These are phyloP conservation scores for Rhodotorula sp. DNA, from an alignment of 1,284 basidiomycete species.

Conservation along the genomic window DNA sequence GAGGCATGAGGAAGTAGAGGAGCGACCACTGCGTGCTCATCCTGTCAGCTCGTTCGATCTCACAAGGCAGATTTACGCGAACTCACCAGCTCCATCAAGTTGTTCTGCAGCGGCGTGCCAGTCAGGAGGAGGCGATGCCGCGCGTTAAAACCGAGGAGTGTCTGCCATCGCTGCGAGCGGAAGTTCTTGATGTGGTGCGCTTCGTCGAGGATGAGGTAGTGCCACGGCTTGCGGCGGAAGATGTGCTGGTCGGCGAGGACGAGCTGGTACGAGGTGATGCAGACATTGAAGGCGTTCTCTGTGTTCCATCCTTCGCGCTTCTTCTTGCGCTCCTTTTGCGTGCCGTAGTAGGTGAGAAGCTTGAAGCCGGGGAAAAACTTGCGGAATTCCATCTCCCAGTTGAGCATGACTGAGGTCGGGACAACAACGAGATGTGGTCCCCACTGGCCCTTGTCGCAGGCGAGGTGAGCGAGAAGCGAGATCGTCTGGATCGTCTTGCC, in stretches of 20 bases:
- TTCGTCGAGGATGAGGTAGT: slow-evolving; percentile 94
- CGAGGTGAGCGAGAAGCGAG: slow-evolving; percentile 83
- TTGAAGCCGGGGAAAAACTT: slow-evolving; percentile 95
- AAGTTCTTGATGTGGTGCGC: slow-evolving; percentile 99
- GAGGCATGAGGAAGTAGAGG: slow-evolving; percentile 93
- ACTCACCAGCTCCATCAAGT: slow-evolving; percentile 74
- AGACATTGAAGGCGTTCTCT: slow-evolving; percentile 89
- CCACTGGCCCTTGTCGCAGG: slow-evolving; percentile 93
- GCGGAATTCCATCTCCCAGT: slow-evolving; percentile 99
- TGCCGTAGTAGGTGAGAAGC: slow-evolving; percentile 87
- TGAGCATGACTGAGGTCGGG: slow-evolving; percentile 89
- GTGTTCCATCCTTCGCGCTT: slow-evolving; percentile 92
- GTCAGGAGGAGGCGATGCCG: slow-evolving; percentile 83
- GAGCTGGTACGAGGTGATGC: slow-evolving; percentile 92
- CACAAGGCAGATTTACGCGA: too few species aligned
- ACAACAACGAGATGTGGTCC: slow-evolving; percentile 95
- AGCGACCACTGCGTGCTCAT: slow-evolving; percentile 65
- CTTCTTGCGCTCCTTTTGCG: slow-evolving; percentile 86
- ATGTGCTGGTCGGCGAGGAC: slow-evolving; percentile 89
- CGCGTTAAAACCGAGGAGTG: slow-evolving; percentile 87
- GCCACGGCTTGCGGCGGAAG: slow-evolving; percentile 93
- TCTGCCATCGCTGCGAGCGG: slow-evolving; percentile 92
- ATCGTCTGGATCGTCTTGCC: slow-evolving; percentile 97
- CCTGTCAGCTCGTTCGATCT: neutral
- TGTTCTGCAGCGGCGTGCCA: slow-evolving; percentile 93